Base-by-base conservation (phyloP, 805 yeast species). In the Yarrowia yakushimensis region DNA sequence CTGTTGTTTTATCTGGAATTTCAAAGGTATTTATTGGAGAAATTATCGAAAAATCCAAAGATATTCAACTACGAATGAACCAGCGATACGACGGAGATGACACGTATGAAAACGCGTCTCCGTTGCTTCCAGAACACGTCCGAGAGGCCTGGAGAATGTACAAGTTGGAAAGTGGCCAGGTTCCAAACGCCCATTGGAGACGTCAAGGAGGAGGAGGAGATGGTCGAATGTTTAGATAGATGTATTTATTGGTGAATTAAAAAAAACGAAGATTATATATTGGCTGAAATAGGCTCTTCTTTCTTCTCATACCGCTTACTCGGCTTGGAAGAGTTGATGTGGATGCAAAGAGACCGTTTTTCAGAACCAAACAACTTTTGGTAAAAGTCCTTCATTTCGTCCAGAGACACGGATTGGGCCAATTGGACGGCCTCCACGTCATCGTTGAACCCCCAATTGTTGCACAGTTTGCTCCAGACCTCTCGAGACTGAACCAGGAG, bases 1-100 rank as follows among this genome's bases (percentile, higher is more conserved):
- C 96, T 0, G 85, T 89, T 60, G 85, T 90, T 9, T 73, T 92
- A 50, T 88, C 93, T 6, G 97, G 97, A 72, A 81, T 90, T 62
- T 88, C 96, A 1, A 92, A 92, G 71, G 88, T 90, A 68, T 86
- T 89, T 71, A 81, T 91, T n/a, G 96, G 97, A 12, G 97, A 92
- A 68, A 81, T 92, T 17, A 87, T 92, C 12, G 96, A 92, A 65
- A 79, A 83, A 68, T 96, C 97, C 0, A 79, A 86, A 65, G 87
- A 84, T 60, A 83, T 88, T 1, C 92, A 89, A 70, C 77, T 80
- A 62, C 77, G 78, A 31, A 74, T 76, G 43, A 82, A 81, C 18
- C 67, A 67, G 0, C 78, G 54, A n/a, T 36, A 48, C 33, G 72
- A 68, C 18, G 69, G 64, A 11, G 68, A 66, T 27, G 61, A 55